Evolutionary conservation across 75 land plant species (phyloP).

Genomic region (Cunninghamia lanceolata): DNA sequence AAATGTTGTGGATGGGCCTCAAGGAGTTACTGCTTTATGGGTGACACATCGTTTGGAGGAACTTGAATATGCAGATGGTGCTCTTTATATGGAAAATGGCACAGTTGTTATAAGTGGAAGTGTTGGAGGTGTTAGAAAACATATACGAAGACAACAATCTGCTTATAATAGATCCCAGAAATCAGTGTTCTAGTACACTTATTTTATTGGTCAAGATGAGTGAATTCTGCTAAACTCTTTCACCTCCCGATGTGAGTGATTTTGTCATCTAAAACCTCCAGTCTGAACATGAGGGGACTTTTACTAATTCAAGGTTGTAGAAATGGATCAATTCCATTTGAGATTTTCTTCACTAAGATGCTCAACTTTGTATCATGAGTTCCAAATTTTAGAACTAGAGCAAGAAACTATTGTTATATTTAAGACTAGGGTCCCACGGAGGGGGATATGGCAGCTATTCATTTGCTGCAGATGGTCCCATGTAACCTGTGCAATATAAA

Average conservation of each 20-base stretch:
- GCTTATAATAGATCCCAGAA: constrained; percentile 4
- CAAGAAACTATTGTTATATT: background rate
- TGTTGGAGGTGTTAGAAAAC: constrained; percentile 30
- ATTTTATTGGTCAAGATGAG: background rate
- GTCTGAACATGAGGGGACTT: too few species aligned
- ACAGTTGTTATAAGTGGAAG: constrained; percentile 51
- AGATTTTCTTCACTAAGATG: too few species aligned
- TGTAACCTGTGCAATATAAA: background rate
- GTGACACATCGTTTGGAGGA: constrained; percentile 98
- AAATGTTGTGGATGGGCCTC: constrained; percentile 49
- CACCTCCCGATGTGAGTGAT: background rate
- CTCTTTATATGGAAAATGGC: constrained; percentile 92
- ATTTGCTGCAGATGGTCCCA: background rate
- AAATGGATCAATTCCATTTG: too few species aligned
- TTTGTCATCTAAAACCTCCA: too few species aligned
- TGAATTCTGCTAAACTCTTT: background rate
- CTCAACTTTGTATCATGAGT: too few species aligned
- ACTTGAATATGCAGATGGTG: constrained; percentile 95
- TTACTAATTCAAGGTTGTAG: too few species aligned
- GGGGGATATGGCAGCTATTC: background rate
- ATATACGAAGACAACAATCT: constrained; percentile 7
- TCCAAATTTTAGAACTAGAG: background rate
- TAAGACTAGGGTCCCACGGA: background rate
- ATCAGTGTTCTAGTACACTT: background rate
- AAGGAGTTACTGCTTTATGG: constrained; percentile 85